Percentiles rank a stretch among this genome's conserved stretches.
These are phyloP conservation scores for Chenopodium formosanum DNA, from an alignment of 148 eudicot species.

Conservation along the genomic window DNA sequence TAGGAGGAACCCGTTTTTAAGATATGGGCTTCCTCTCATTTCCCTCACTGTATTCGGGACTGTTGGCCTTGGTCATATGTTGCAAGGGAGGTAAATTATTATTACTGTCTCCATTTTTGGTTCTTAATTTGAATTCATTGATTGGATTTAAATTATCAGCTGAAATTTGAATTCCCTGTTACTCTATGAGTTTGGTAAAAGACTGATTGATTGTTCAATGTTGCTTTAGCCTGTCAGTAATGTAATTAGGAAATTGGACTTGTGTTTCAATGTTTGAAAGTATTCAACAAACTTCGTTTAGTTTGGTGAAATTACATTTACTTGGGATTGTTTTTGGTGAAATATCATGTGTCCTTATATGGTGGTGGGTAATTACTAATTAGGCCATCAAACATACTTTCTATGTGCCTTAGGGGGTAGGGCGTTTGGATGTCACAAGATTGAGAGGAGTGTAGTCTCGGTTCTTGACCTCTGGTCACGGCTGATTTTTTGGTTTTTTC, in stretches of 20 bases:
- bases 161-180: neutral
- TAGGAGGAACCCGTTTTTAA: slow-evolving; percentile 71
- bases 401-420: neutral
- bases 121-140: neutral
- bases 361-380: neutral
- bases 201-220: neutral
- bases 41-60: slow-evolving; percentile 84
- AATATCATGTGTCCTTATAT: neutral
- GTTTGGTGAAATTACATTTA: neutral
- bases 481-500: neutral
- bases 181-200: neutral
- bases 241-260: neutral
- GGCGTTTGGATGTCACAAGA: neutral
- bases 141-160: neutral
- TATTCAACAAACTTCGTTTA: neutral
- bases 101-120: neutral
- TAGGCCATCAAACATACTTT: neutral
- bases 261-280: neutral
- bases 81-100: slow-evolving; percentile 76
- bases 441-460: neutral
- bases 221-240: neutral
- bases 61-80: slow-evolving; percentile 85
- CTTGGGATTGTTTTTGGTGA: neutral
- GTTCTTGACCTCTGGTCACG: neutral
- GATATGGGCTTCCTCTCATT: slow-evolving; percentile 96